These are phyloP conservation scores for Amaranthus hypochondriacus DNA, from an alignment of 148 eudicot genomes.

Conservation along the genomic window DNA sequence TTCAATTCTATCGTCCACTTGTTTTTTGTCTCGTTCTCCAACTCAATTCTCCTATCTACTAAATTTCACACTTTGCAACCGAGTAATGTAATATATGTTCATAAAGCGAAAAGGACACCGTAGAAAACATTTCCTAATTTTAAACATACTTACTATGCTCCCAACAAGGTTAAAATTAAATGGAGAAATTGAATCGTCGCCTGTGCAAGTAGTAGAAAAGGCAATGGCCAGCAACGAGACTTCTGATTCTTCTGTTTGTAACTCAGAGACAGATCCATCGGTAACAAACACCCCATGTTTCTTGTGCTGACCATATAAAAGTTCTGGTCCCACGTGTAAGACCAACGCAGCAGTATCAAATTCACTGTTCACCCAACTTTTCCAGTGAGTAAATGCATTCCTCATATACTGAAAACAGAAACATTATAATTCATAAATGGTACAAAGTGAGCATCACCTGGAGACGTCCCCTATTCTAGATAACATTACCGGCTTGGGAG, in stretches of 20 bases:
- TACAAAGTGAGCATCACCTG: conserved; percentile 40
- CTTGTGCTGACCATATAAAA: conserved; percentile 51
- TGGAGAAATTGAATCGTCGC: conserved; percentile 48
- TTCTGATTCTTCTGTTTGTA: conserved; percentile 30
- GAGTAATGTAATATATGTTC: background rate
- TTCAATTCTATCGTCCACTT: background rate
- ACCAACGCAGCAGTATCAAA: conserved; percentile 80
- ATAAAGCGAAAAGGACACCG: conserved; percentile 1
- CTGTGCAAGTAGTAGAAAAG: conserved; percentile 52
- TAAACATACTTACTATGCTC: conserved; percentile 53
- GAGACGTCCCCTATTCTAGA: conserved; percentile 63
- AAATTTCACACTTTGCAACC: background rate
- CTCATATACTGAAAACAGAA: conserved; percentile 8
- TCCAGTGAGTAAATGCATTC: conserved; percentile 15
- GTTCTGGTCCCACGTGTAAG: conserved; percentile 70
- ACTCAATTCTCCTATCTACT: background rate
- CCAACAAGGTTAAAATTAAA: conserved; percentile 68
- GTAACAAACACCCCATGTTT: conserved; percentile 94
- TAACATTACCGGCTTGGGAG: conserved; percentile 59
- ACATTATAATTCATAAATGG: conserved; percentile 8
- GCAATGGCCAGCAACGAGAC: conserved; percentile 69
- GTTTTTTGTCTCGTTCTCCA: background rate
- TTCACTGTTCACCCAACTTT: conserved; percentile 48
- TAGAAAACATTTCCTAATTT: background rate
- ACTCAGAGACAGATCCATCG: conserved; percentile 54